Evolutionary conservation across 768 basidiomycete species (phyloP), one percentile per base, ranked within the genome.

Genomic region (Gloeostereum incarnatum): DNA sequence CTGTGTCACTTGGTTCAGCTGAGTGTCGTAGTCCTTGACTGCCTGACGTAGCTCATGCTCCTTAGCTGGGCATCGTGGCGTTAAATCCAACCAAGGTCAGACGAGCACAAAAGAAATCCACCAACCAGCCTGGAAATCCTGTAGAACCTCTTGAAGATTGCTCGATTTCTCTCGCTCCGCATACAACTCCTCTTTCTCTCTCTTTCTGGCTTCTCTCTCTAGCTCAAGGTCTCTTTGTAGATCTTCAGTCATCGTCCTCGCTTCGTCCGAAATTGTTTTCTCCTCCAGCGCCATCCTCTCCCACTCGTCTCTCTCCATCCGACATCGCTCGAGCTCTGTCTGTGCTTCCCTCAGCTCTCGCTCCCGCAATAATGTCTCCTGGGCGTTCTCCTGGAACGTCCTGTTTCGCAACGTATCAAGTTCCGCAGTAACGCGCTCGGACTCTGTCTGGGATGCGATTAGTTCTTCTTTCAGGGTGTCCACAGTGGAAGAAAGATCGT

Each of bases 71-170:
- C 38, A 30, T 35, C 2, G 6, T 42, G 38, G 36, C 23, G 40
- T 47, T 33, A 48, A 35, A 38, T 43, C 4, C 7, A 19, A 13
- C 19, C 4, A 14, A 3, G 11, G 33, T 11, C 21, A n/a, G 33
- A 34, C 19, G n/a, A n/a, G n/a, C n/a, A n/a, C n/a, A 8, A 16
- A 24, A 27, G 20, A 38, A 39, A 33, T 30, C 19, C 3, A 62
- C 83, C 42, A 49, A 93, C 94, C 83, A 38, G 79, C 68, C 61
- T 98, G 91, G 61, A 98, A 99, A 59, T 98, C 96, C 52, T 89
- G 82, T 49, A 99, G 61, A 3, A 99, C 96, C 3, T 84, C 82
- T 56, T 97, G 88, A 42, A 99, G 56, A 59, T 98, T 98, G 5
- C 59, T 65, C 3, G 80, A 75, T 50, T 81, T 85, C 61, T 88